Base-by-base conservation (phyloP, 371 early-diverging fungal genomes). In the Rozella allomycis region DNA sequence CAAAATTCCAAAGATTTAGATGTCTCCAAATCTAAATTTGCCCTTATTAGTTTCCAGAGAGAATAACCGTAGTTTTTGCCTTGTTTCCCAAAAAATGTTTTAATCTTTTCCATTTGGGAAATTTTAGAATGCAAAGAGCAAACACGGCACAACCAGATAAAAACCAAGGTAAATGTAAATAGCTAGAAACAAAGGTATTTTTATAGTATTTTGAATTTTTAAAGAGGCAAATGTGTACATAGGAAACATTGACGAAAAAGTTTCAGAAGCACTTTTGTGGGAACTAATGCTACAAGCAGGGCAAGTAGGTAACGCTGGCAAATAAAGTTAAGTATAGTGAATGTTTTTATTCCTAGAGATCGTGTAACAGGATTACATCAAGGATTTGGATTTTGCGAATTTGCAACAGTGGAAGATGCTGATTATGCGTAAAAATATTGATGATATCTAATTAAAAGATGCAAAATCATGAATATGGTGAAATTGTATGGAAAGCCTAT, bases 261-360 rank as follows among this genome's bases (percentile, higher is more conserved):
- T 80, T 30, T 74, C 84, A 0, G 93, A 91, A 39, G 67, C 79
- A 9, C 50, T 94, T 26, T 51, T 96, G 18, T 96, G 90, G 88
- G 97, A 94, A 46, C 67, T 96, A 41, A 83, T 94, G 81, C 69
- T 88, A 28, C 97, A 96, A 52, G 93, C 84, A 4, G 97, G 93
- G 0, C 94, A 90, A 19, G 85, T 93, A 19, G 80, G 78, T 74
- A 63, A 29, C 23, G 25, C 13, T 7, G 28, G 27, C 7, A 23
- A 11, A 20, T 14, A 26, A 7, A 18, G n/a, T 9, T 22, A 20
- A 31, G 34, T 6, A 13, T 40, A 69, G 85, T 82, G 9, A 85
- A 84, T 46, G 86, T 93, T 8, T 81, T 88, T 49, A 47, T 96
- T 40, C 97, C 97, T 10, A 88, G 86, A 52, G 97, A 96, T 56